These are phyloP conservation scores for Ganoderma resinaceum DNA, from an alignment of 1,284 basidiomycete genomes.

Conservation along the genomic window DNA sequence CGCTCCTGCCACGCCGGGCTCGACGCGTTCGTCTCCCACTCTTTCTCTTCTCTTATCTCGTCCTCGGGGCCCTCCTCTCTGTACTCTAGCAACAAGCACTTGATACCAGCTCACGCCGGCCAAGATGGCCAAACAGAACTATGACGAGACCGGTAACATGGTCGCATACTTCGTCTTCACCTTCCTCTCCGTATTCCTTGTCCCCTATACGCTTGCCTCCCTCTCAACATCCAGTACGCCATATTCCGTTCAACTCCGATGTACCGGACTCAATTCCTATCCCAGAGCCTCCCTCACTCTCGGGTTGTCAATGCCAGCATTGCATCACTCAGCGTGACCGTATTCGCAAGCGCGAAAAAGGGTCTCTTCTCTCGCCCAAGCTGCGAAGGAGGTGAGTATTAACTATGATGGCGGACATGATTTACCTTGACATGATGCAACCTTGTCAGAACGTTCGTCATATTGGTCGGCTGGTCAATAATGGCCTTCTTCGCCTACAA, in stretches of 20 bases:
- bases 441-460: slow-evolving; percentile 55
- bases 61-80: slow-evolving; percentile 14
- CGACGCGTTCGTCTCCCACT: slow-evolving; percentile 27
- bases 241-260: neutral
- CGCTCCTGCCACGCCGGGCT: slow-evolving; percentile 17
- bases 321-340: slow-evolving; percentile 66
- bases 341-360: slow-evolving; percentile 51
- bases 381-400: slow-evolving; percentile 39
- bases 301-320: slow-evolving; percentile 71
- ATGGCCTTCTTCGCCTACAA: slow-evolving; percentile 76
- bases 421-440: neutral
- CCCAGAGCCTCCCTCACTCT: slow-evolving; percentile 36
- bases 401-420: slow-evolving; percentile 8
- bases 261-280: neutral
- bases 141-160: slow-evolving; percentile 90
- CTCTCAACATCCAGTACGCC: slow-evolving; percentile 48
- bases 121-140: slow-evolving; percentile 80
- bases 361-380: slow-evolving; percentile 45
- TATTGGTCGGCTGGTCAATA: slow-evolving; percentile 79
- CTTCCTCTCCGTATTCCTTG: slow-evolving; percentile 80
- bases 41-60: slow-evolving; percentile 15
- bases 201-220: slow-evolving; percentile 73
- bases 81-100: slow-evolving; percentile 22
- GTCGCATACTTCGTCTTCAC: slow-evolving; percentile 91
- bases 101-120: slow-evolving; percentile 24